Evolutionary conservation across 2,329 filamentous ascomycete species (phyloP), one percentile per base, ranked within the genome.

Genomic region (Paramyrothecium sp.): DNA sequence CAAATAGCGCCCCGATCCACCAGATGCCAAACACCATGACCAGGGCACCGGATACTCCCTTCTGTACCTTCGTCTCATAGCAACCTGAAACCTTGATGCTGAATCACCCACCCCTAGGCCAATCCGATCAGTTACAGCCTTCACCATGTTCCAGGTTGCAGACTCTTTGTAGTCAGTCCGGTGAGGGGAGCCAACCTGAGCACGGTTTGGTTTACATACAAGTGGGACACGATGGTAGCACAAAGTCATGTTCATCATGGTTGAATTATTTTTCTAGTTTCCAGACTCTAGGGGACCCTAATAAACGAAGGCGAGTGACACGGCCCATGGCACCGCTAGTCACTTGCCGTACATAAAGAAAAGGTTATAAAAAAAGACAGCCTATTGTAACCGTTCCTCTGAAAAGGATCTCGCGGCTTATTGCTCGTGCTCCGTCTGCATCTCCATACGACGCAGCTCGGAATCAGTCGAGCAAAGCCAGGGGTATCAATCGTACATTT

Each of bases 401-500:
- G 13, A 19, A 16, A 44, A 44, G 38, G 38, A 44, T 16, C 5
- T 44, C 38, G 13, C 13, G 13, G 38, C 38, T 4, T 44, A 16
- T 7, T 44, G 38, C n/a, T 19, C 38, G 5, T 44, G 13, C 38
- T 44, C n/a, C 38, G 26, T 30, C 26, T 30, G 26, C 26, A 30
- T 30, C 26, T 30, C 26, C 26, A 30, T 10, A 44, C 13, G 7
- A 44, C 13, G n/a, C n/a, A 44, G 38, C 38, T 17, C n/a, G n/a
- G 19, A 50, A 50, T 8, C 17, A 21, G 8, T 22, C 47, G 21
- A 26, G 47, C 3, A 21, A 10, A 16, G 21, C 47, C 21, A 20
- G 59, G 65, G 66, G 66, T 68, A 68, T 68, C 66, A 61, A 56
- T 54, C 54, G 57, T 51, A 19, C 51, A 46, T 41, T 41, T 65